Base-by-base conservation (phyloP, 1,139 yeast genomes). In the Protomyces gravidus region DNA sequence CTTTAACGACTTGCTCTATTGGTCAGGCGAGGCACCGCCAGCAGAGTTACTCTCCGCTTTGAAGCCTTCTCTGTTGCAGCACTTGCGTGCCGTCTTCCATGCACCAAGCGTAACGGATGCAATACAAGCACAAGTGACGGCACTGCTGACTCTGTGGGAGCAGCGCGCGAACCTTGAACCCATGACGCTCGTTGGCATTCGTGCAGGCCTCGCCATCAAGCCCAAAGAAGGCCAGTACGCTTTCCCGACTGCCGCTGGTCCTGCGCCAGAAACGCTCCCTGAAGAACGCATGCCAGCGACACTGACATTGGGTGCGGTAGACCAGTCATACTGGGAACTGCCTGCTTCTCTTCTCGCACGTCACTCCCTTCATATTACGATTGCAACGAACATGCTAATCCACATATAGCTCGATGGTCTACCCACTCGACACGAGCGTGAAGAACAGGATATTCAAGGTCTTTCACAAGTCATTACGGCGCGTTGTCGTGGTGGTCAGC, bases 301-400 rank as follows among this genome's bases (percentile, higher is more conserved):
- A 4, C 17, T 36, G 19, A 17, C 9, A 5, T 23, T 36, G 11
- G 42, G 42, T 2, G 17, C 23, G 2, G 11, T 17, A n/a, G 21
- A 36, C 42, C 42, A 36, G 17, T 23, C 42, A 1, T 36, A 36
- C 42, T 36, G 42, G 42, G 23, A 36, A 36, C 42, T 36, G 13
- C 42, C 42, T 6, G 42, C 42, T 23, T 36, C 42, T 13, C 42
- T 36, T 36, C 42, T 36, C 42, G 42, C 42, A 36, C 42, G 42
- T 36, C 42, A n/a, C n/a, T 15, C 36, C 36, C 11, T 30, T 15
- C 36, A 1, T 13, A 30, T 30, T 30, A 7, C 36, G 15, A 1
- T 5, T 28, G 9, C 33, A 30, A 5, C 11, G 4, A 30, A 13
- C 13, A 30, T 30, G 36, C 36, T 30, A 30, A 30, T 30, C 15